Evolutionary conservation across 23 red algal species (phyloP), one percentile per base, ranked within the genome.

Genomic region (Gracilaria caudata): DNA sequence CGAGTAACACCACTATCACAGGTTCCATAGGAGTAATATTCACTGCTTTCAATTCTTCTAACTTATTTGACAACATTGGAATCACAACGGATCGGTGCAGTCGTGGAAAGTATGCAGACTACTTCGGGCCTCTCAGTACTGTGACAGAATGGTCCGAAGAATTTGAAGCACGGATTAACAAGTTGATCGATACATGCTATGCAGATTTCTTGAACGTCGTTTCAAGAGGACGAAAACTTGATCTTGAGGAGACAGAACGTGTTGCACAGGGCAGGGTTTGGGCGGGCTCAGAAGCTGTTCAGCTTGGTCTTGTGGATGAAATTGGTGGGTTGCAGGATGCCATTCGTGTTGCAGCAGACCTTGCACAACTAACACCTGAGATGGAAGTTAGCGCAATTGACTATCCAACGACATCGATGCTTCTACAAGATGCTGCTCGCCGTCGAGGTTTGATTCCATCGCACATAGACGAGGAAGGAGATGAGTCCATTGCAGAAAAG

Each of bases 11-110:
- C 46, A 99, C 97, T 5, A 86, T 99, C 30, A 99, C 97, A 8
- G 97, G 97, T 64, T 95, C 92, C 16, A 95, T 95, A 75, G 97
- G 97, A 24, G 93, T 99, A 36, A 92, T 99, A 21, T 87, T 90
- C 5, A 77, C 88, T 24, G 73, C 78, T 23, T 90, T 87, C 51
- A 90, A 88, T 57, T 51, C 92, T 34, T 36, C 83, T 12, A 73
- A 88, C 29, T 78, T 95, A 14, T 99, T 96, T 78, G 84, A 95
- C 25, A 89, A 78, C n/a, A 28, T 95, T 19, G 97, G 97, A 54
- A 92, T 99, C 72, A 90, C 87, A 30, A 72, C 81, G 0, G 95
- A 98, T 41, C 71, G 80, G 11, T 61, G 92, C 12, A 81, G 95
- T 73, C 88, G 74, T 34, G 60, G 82, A 51, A 78, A 76, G 51